Evolutionary conservation across 2,329 filamentous ascomycete species (phyloP).

Genomic region (Salinomyces thailandicus): DNA sequence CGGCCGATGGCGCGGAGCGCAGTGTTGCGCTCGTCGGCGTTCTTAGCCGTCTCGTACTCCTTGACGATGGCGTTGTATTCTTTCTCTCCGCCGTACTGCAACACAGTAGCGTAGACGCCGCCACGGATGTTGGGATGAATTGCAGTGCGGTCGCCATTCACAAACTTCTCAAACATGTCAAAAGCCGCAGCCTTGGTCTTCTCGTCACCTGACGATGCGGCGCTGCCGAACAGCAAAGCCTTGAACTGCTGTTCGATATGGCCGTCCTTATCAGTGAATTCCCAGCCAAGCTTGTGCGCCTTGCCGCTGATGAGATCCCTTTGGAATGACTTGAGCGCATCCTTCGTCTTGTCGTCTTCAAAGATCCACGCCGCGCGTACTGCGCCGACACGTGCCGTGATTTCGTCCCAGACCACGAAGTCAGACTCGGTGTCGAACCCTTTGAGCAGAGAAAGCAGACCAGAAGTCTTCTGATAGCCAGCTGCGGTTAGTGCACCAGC

Average conservation of each 20-base stretch:
- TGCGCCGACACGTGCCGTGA: constrained; percentile 65
- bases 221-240: constrained; percentile 73
- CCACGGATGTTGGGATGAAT: constrained; percentile 86
- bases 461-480: constrained; percentile 88
- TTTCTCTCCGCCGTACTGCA: constrained; percentile 74
- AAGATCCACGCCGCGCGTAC: constrained; percentile 82
- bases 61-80: constrained; percentile 74
- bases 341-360: constrained; percentile 61
- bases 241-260: constrained; percentile 95
- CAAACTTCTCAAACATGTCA: constrained; percentile 83
- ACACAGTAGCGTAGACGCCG: constrained; percentile 73
- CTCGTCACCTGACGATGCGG: constrained; percentile 71
- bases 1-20: constrained; percentile 75
- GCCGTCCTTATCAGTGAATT: constrained; percentile 71
- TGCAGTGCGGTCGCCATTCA: constrained; percentile 64
- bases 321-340: constrained; percentile 76
- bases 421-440: constrained; percentile 72
- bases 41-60: constrained; percentile 63
- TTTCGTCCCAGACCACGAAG: constrained; percentile 92
- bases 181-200: constrained; percentile 68
- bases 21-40: constrained; percentile 82
- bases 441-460: constrained; percentile 73
- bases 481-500: constrained; percentile 81
- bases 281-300: constrained; percentile 80
- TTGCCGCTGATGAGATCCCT: constrained; percentile 65